Evolutionary conservation across 257 asterid species (phyloP), one percentile per base, ranked within the genome.

Genomic region (Ajuga chamaepitys): DNA sequence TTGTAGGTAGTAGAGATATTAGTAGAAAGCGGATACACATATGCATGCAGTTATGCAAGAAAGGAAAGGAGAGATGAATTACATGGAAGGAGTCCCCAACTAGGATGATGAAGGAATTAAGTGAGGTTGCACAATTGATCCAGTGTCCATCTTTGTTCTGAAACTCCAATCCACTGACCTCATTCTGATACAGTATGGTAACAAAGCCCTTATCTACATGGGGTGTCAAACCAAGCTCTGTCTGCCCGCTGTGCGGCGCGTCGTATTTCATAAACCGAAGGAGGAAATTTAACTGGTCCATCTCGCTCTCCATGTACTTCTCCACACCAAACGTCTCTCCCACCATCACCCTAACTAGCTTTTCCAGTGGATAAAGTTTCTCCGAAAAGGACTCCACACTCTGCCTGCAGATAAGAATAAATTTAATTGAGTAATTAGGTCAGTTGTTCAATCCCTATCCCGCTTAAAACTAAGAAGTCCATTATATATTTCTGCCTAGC

Each of bases 241-340:
- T 48, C 18, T 81, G 80, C 0, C 14, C 20, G 58, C 64, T 68
- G 52, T 56, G 66, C 0, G 89, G 89, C 5, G 13, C 74, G 11
- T 84, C 77, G 11, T 86, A 84, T 48, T 86, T 84, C 72, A 78
- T 78, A 22, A 84, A 67, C 16, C 87, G 74, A 32, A 80, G 66
- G 12, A 84, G 84, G 56, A 82, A 82, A 35, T 70, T 45, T 2
- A 85, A 77, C 0, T 82, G 79, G 16, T 65, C 73, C 76, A 80
- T 38, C 70, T 83, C 86, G 6, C 81, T 90, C 9, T 80, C 85
- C 79, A 82, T 80, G 72, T 80, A 83, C 4, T 80, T 82, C 8
- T 78, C 75, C 0, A 78, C 1, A 76, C 70, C 95, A 86, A n/a
- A n/a, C n/a, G n/a, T n/a, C n/a, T n/a, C n/a, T n/a, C n/a, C n/a